A percentile compares a stretch with the other conserved stretches of the same genome.
Evolutionary conservation across 371 early-diverging fungal genomes (phyloP).

Genomic region (Umbelopsis sp.): DNA sequence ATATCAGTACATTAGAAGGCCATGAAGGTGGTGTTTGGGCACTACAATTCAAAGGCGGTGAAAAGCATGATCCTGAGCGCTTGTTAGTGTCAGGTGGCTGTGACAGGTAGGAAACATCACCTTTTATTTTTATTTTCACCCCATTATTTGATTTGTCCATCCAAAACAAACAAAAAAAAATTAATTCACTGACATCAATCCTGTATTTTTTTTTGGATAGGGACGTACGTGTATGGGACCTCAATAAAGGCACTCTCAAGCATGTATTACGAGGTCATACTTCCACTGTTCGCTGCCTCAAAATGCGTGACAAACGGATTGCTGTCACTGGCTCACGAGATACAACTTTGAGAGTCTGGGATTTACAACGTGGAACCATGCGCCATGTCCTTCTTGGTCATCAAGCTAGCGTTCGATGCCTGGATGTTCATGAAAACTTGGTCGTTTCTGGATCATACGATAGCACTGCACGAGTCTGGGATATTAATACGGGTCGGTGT

Average conservation of each 20-base stretch:
- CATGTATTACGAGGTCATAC: constrained; percentile 83
- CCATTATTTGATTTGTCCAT: background rate
- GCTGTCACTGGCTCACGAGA: constrained; percentile 92
- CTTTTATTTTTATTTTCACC: background rate
- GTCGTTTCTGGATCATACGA: constrained; percentile 92
- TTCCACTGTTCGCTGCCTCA: constrained; percentile 88
- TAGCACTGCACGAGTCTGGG: constrained; percentile 85
- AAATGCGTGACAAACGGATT: constrained; percentile 57
- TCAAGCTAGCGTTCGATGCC: constrained; percentile 78
- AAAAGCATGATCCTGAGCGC: constrained; percentile 51
- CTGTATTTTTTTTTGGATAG: constrained; percentile 32
- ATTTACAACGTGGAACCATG: constrained; percentile 66
- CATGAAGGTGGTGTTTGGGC: constrained; percentile 93
- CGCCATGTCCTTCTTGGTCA: constrained; percentile 71
- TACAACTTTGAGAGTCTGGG: constrained; percentile 81
- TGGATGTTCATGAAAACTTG: constrained; percentile 74
- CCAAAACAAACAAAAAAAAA: constrained; percentile 4
- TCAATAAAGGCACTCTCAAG: constrained; percentile 69
- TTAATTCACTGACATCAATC: constrained; percentile 6
- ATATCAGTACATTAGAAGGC: constrained; percentile 63
- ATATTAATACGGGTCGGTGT: constrained; percentile 69
- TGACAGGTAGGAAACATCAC: constrained; percentile 56
- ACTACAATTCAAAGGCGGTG: constrained; percentile 66
- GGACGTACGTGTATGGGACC: constrained; percentile 85
- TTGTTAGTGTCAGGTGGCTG: constrained; percentile 73